These are phyloP conservation scores for Aspergillus awamori DNA, from an alignment of 2,329 filamentous ascomycete genomes.

Conservation along the genomic window DNA sequence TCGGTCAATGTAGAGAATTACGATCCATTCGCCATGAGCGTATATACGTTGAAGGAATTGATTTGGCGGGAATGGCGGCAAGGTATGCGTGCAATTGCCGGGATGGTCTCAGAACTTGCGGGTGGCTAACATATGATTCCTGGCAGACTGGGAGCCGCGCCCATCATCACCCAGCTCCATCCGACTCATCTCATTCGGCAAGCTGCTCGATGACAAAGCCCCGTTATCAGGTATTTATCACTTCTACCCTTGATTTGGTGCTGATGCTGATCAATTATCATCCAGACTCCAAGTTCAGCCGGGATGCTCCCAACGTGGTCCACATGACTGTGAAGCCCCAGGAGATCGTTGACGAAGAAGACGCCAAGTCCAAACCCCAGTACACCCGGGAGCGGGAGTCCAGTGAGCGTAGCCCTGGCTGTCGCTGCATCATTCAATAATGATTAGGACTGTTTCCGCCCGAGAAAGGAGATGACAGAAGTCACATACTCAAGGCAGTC, in stretches of 20 bases:
- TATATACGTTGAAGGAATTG: slow-evolving; percentile 91
- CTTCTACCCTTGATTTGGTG: slow-evolving; percentile 2
- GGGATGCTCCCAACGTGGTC: slow-evolving; percentile 78
- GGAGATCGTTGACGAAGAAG: slow-evolving; percentile 78
- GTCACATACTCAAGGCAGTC: background rate
- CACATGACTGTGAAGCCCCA: slow-evolving; percentile 92
- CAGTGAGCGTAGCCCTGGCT: slow-evolving; percentile 61
- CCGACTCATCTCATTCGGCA: slow-evolving; percentile 87
- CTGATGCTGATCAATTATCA: slow-evolving; percentile 13
- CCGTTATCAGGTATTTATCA: slow-evolving; percentile 71
- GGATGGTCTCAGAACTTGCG: background rate
- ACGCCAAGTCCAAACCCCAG: slow-evolving; percentile 66
- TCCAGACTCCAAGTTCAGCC: slow-evolving; percentile 76
- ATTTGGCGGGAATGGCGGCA: slow-evolving; percentile 91
- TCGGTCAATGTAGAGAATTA: slow-evolving; percentile 74
- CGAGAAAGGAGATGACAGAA: background rate
- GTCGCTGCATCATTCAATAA: slow-evolving; percentile 66
- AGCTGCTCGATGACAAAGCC: slow-evolving; percentile 85
- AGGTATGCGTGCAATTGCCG: slow-evolving; percentile 47
- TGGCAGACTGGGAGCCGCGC: slow-evolving; percentile 77
- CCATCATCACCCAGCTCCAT: slow-evolving; percentile 88
- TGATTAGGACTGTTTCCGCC: background rate
- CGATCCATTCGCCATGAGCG: slow-evolving; percentile 86
- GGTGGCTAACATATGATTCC: slow-evolving; percentile 11
- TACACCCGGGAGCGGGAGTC: slow-evolving; percentile 56